Evolutionary conservation across 495 filamentous ascomycete genomes (phyloP).

Genomic region (Mytilinidion resinicola): DNA sequence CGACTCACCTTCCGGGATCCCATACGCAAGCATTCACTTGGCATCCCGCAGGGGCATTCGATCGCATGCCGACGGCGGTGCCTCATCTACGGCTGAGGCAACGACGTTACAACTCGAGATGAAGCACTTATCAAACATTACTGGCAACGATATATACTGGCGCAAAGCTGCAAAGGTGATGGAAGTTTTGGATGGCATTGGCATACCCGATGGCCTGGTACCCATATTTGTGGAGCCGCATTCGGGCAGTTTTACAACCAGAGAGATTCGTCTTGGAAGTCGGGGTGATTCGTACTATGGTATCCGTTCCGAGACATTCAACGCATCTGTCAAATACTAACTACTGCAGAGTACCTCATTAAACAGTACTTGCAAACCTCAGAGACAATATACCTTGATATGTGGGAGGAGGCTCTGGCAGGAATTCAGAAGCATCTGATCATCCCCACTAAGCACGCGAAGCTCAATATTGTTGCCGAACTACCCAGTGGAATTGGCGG

Average conservation of each 20-base stretch:
- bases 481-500: slow-evolving; percentile 63
- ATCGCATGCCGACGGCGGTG: slow-evolving; percentile 73
- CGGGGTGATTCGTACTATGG: slow-evolving; percentile 90
- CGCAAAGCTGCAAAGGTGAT: slow-evolving; percentile 80
- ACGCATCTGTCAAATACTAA: background rate
- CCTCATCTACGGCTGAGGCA: slow-evolving; percentile 86
- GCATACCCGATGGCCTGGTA: slow-evolving; percentile 68
- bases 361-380: slow-evolving; percentile 92
- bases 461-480: slow-evolving; percentile 78
- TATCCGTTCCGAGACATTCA: slow-evolving; percentile 18
- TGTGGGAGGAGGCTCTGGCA: slow-evolving; percentile 78
- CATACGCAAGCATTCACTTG: slow-evolving; percentile 82
- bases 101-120: slow-evolving; percentile 87
- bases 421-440: slow-evolving; percentile 85
- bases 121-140: slow-evolving; percentile 90
- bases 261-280: slow-evolving; percentile 82
- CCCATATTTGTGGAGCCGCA: slow-evolving; percentile 81
- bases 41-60: slow-evolving; percentile 63
- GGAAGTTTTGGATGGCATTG: slow-evolving; percentile 71
- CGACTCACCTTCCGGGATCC: slow-evolving; percentile 75
- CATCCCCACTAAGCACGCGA: slow-evolving; percentile 69
- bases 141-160: slow-evolving; percentile 89
- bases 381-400: slow-evolving; percentile 69
- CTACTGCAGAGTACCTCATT: slow-evolving; percentile 68
- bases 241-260: slow-evolving; percentile 66